Base-by-base conservation (phyloP, 116 monocot species). In the Phalaenopsis hybrid region DNA sequence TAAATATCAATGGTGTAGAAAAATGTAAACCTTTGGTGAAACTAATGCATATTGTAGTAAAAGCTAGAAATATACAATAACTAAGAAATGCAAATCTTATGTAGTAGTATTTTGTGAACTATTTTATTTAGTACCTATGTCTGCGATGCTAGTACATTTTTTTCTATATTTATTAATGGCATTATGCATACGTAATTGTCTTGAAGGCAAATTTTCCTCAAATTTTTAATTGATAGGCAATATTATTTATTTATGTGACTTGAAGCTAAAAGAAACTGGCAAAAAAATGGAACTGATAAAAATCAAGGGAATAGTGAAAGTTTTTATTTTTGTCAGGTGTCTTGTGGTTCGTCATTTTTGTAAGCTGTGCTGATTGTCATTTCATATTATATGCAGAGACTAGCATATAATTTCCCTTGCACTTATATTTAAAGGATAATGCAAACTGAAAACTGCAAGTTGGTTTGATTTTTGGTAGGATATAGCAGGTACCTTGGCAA, bases 401-500 rank as follows among this genome's bases (percentile, higher is more conserved):
- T 25, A 65, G 8, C 72, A 33, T 15, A 37, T 72, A 34, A 12
- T 72, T 33, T 34, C 5, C 72, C 67, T 72, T 11, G 37, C 72
- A 41, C 15, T 72, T 37, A 72, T 31, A 67, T 17, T 72, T 15
- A 16, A 72, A 72, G 37, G 16, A 72, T 72, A 17, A 12, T 72
- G 37, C 41, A 72, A 41, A 72, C 72, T 72, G 33, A 72, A 72
- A 72, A 34, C 15, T 72, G 20, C 46, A 44, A 46, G 2, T 73
- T 2, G 13, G 37, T 73, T 31, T 73, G 41, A 75, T 9, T 74
- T 83, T 90, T 43, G 52, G 21, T 84, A 99, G 99, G 99, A 99
- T 89, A 95, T 99, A 84, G 99, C 99, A 69, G 99, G 99, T 78
- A 99, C 99, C n/a, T 88, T 99, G 88, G 93, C 99, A 51, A 99